Conservation (phyloP, 1,139 yeast genomes). For the Lodderomyces parapsilosis region DNA sequence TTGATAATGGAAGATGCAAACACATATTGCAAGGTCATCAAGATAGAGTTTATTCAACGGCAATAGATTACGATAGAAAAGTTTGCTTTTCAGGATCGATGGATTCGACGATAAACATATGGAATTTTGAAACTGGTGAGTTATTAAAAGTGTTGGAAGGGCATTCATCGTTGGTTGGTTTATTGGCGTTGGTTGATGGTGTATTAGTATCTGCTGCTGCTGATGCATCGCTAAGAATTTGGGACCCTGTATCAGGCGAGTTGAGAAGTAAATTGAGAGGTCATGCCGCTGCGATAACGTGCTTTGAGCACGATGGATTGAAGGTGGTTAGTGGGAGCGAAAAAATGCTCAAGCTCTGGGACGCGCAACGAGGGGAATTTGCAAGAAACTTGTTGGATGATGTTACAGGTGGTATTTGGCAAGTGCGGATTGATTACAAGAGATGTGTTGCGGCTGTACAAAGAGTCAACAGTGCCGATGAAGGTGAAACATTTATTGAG, state of each 20-base stretch:
- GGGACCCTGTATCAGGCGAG: constrained; percentile 85
- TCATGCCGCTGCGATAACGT: constrained; percentile 86
- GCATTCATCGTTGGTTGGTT: constrained; percentile 86
- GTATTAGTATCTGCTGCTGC: constrained; percentile 96
- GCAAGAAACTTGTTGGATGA: constrained; percentile 75
- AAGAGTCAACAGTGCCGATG: constrained; percentile 44
- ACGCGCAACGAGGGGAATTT: constrained; percentile 72
- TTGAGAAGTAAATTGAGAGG: constrained; percentile 73
- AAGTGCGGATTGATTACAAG: constrained; percentile 80
- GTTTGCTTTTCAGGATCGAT: constrained; percentile 90
- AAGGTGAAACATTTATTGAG: constrained; percentile 68
- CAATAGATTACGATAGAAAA: constrained; percentile 70
- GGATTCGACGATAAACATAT: constrained; percentile 84
- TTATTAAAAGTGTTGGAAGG: constrained; percentile 70
- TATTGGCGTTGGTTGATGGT: constrained; percentile 73
- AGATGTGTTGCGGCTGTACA: constrained; percentile 94
- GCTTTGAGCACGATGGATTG: constrained; percentile 87
- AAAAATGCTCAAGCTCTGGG: constrained; percentile 78
- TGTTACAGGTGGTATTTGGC: constrained; percentile 89
- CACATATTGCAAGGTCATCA: constrained; percentile 80
- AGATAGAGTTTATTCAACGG: constrained; percentile 84
- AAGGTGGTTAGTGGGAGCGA: constrained; percentile 89
- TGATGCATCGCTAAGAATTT: constrained; percentile 83
- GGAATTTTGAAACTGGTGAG: constrained; percentile 83
- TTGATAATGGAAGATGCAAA: constrained; percentile 66